These are phyloP conservation scores for Ophiostoma pallidulum DNA, from an alignment of 2,329 filamentous ascomycete species.

Conservation along the genomic window DNA sequence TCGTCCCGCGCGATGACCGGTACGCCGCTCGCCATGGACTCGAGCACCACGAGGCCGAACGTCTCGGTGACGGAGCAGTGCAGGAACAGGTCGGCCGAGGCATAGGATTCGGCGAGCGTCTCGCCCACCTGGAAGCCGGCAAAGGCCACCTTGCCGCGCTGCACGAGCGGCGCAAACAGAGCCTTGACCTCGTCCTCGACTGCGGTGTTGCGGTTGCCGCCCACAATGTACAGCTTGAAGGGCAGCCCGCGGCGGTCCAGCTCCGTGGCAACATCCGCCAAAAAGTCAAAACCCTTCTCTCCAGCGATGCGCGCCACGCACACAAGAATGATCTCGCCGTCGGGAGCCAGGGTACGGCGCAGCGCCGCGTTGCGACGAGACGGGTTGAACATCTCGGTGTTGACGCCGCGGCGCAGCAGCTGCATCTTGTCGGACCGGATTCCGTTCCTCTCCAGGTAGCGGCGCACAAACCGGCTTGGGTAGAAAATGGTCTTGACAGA, in stretches of 20 bases:
- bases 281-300: conserved; percentile 62
- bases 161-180: conserved; percentile 43
- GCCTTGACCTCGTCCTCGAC: conserved; percentile 53
- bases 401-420: conserved; percentile 54
- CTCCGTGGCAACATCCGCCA: conserved; percentile 44
- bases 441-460: conserved; percentile 49
- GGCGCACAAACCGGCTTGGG: conserved; percentile 52
- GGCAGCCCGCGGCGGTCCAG: conserved; percentile 45
- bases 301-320: conserved; percentile 58
- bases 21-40: conserved; percentile 61
- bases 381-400: conserved; percentile 53
- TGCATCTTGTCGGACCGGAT: conserved; percentile 49
- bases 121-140: conserved; percentile 55
- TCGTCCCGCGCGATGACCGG: conserved; percentile 61
- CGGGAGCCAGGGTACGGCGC: conserved; percentile 46
- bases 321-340: conserved; percentile 54
- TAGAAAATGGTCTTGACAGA: conserved; percentile 61
- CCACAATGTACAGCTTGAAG: conserved; percentile 59
- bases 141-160: conserved; percentile 50
- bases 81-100: conserved; percentile 59
- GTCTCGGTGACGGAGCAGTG: conserved; percentile 65
- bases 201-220: conserved; percentile 54
- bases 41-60: conserved; percentile 60
- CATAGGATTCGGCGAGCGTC: conserved; percentile 55
- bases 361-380: conserved; percentile 40